Base-by-base conservation (phyloP, 192 early-diverging fungal species). In the Phlyctochytrium arcticum region DNA sequence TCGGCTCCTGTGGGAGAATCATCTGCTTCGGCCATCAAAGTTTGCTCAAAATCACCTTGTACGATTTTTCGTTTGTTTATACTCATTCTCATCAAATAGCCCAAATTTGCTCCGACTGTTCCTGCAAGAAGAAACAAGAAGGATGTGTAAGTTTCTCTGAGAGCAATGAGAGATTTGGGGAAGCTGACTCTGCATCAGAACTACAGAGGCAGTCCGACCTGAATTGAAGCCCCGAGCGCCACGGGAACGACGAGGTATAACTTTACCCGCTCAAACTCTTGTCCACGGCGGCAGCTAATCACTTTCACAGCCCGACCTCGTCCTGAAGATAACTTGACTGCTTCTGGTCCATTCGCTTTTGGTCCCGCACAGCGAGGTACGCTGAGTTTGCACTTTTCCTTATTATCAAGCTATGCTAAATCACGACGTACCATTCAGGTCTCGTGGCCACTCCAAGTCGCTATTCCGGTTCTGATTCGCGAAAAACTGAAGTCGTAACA, bases 41-140 rank as follows among this genome's bases (percentile, higher is more conserved):
- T n/a, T n/a, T n/a, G n/a, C n/a, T n/a, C n/a, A n/a, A n/a, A n/a
- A n/a, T n/a, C n/a, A n/a, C n/a, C n/a, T n/a, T n/a, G n/a, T n/a
- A n/a, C n/a, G n/a, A n/a, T n/a, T n/a, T n/a, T n/a, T n/a, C n/a
- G n/a, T n/a, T n/a, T n/a, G n/a, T n/a, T n/a, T n/a, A n/a, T n/a
- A n/a, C n/a, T n/a, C n/a, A n/a, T n/a, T n/a, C n/a, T n/a, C n/a
- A n/a, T n/a, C n/a, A n/a, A n/a, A 19, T 19, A 44, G 39, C 71
- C 82, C 64, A 86, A 86, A 61, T 86, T 86, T 50, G 73, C 76
- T 30, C 84, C 84, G 6, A 84, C 78, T 5, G 69, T 86, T 10
- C 82, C 84, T 4, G 55, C 72, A 6, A 81, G 80, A 60, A 69
- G 83, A 66, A 76, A 76, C 34, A 84, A 82, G 66, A 79, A 78